Evolutionary conservation across 225 moss, liverwort and hornwort genomes (phyloP).

Genomic region (Antitrichia curtipendula): DNA sequence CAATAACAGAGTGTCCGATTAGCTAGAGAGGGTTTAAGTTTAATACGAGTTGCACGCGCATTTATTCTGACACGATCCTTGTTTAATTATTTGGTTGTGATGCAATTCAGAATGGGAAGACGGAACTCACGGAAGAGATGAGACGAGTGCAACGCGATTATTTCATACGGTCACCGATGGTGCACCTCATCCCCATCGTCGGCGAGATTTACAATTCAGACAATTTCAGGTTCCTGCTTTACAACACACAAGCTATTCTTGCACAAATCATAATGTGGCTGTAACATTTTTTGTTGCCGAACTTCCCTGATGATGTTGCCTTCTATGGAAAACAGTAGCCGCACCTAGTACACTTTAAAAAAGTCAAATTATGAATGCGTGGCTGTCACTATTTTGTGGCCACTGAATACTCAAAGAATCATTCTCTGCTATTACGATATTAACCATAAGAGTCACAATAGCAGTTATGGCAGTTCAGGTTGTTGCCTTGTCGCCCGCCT

Average conservation of each 20-base stretch:
- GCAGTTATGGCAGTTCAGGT: too few relatives aligned
- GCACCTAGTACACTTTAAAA: not conserved
- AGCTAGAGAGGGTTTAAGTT: too few relatives aligned
- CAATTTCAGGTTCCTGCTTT: not conserved
- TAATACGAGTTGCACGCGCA: too few relatives aligned
- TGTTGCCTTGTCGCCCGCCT: too few relatives aligned
- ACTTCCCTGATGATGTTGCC: not conserved
- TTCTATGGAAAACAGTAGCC: not conserved
- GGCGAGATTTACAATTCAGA: slow-evolving; percentile 18
- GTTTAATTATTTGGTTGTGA: not conserved
- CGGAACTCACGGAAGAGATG: slow-evolving; percentile 22
- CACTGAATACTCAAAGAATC: not conserved
- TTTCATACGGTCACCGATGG: not conserved
- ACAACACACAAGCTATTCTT: not conserved
- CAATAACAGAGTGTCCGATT: too few relatives aligned
- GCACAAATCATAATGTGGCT: not conserved
- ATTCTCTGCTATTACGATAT: not conserved
- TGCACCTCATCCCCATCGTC: slow-evolving; percentile 11
- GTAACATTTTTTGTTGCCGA: not conserved
- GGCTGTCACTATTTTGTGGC: not conserved
- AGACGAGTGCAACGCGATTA: slow-evolving; percentile 23
- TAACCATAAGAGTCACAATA: not conserved
- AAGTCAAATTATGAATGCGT: not conserved
- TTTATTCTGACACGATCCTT: too few relatives aligned
- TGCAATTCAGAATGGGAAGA: slow-evolving; percentile 14